These are phyloP conservation scores for Dictyophora rubrovolvata DNA, from an alignment of 768 basidiomycete species.

Conservation along the genomic window DNA sequence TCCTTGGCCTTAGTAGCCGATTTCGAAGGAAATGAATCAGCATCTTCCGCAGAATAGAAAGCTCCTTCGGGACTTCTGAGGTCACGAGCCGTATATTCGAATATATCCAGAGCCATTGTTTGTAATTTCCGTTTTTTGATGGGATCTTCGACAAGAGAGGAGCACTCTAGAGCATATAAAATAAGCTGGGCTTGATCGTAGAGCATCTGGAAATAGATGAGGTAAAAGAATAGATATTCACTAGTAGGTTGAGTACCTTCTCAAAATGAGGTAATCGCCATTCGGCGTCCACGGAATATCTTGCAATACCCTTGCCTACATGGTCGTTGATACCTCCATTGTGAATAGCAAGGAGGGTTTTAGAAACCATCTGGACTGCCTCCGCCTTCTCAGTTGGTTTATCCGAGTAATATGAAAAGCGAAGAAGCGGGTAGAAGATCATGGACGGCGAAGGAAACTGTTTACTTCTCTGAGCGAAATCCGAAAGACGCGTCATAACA, in stretches of 20 bases:
- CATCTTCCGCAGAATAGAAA: constrained; percentile 32
- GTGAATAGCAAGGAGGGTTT: constrained; percentile 18
- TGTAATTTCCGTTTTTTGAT: constrained; percentile 10
- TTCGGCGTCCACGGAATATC: constrained; percentile 31
- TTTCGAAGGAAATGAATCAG: constrained; percentile 25
- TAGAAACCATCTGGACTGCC: constrained; percentile 15
- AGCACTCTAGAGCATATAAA: constrained; percentile 14
- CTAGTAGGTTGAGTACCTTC: constrained; percentile 12
- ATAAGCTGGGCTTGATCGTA: constrained; percentile 33
- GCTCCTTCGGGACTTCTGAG: constrained; percentile 25
- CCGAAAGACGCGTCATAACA: constrained; percentile 3
- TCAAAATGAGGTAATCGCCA: constrained; percentile 36
- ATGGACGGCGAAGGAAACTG: constrained; percentile 13
- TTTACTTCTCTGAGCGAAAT: background rate
- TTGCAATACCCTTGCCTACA: constrained; percentile 28
- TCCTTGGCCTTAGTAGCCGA: constrained; percentile 21
- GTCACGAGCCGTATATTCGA: constrained; percentile 25
- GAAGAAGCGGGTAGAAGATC: constrained; percentile 18
- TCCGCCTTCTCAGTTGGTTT: background rate
- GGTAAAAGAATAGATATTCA: constrained; percentile 15
- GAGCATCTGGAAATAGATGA: constrained; percentile 14
- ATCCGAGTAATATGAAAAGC: constrained; percentile 11
- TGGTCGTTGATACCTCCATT: constrained; percentile 31
- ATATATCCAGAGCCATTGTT: constrained; percentile 23
- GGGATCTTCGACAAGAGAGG: constrained; percentile 12